Base-by-base conservation (phyloP, 495 filamentous ascomycete species). In the Aspergillus leporis region DNA sequence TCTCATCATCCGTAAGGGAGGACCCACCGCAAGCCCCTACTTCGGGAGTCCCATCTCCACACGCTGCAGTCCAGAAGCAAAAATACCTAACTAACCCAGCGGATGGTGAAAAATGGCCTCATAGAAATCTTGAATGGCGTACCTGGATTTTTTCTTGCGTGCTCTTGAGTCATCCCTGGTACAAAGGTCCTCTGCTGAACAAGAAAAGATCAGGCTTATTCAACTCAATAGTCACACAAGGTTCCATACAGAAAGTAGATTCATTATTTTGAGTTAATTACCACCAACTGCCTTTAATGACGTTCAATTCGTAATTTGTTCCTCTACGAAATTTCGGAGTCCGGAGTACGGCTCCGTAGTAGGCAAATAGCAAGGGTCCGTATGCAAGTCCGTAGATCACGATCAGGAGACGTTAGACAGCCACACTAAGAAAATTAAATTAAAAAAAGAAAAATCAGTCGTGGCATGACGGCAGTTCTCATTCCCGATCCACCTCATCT, bases 91-190 rank as follows among this genome's bases (percentile, higher is more conserved):
- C 45, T 18, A 19, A 28, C 32, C 34, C 22, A 45, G n/a, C 14
- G 46, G 34, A 66, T 66, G 64, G 61, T 60, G 64, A 55, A 60
- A 66, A 56, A 61, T 66, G 61, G 55, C 25, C 64, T 66, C 55
- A 66, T 63, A 28, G 43, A 23, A 23, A 51, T 41, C 47, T 16
- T 31, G 38, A 25, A 66, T 66, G 55, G 59, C 64, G 58, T 52
- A 60, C 56, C 43, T 58, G 45, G 50, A 50, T 61, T 59, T 16
- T 16, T 47, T 47, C 19, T 47, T 47, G 19, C 43, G 43, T 47
- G 43, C 43, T 47, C 43, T 47, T 47, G 43, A 47, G 19, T 47
- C 43, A 47, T 47, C 12, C n/a, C n/a, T 18, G 14, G 34, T 36
- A 10, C 3, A 28, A 36, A 36, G 8, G 34, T 5, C 38, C 14